Evolutionary conservation across 2,329 filamentous ascomycete genomes (phyloP).

Genomic region (Cytospora mali): DNA sequence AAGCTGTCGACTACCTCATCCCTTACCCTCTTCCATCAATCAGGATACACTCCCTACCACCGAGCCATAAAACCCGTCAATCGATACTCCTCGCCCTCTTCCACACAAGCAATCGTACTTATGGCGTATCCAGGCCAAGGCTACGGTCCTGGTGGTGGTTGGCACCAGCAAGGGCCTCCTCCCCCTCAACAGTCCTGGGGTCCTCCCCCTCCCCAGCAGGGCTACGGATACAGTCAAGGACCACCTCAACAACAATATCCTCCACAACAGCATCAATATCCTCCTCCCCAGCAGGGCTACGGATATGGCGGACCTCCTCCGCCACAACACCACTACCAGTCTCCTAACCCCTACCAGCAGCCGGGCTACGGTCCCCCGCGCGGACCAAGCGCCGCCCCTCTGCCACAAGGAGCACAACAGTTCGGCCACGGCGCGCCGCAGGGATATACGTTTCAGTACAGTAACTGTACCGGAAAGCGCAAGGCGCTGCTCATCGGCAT

Average conservation of each 20-base stretch:
- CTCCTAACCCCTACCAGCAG: slow-evolving; percentile 39
- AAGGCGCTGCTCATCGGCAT: slow-evolving; percentile 79
- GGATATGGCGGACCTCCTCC: slow-evolving; percentile 32
- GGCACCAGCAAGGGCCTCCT: slow-evolving; percentile 29
- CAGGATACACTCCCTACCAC: background rate
- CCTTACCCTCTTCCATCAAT: background rate
- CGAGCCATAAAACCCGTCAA: background rate
- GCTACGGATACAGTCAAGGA: slow-evolving; percentile 10
- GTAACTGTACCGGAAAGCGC: slow-evolving; percentile 70
- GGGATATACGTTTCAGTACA: slow-evolving; percentile 75
- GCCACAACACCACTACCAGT: slow-evolving; percentile 39
- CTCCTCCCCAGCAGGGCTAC: slow-evolving; percentile 16
- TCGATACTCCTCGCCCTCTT: background rate
- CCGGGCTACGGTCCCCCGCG: slow-evolving; percentile 46
- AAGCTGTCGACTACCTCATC: background rate
- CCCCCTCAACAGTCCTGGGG: slow-evolving; percentile 25
- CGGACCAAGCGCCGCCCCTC: slow-evolving; percentile 43
- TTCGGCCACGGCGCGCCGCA: slow-evolving; percentile 70
- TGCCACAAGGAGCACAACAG: slow-evolving; percentile 54
- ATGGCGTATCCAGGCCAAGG: slow-evolving; percentile 33
- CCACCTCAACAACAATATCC: slow-evolving; percentile 12
- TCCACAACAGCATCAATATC: slow-evolving; percentile 17
- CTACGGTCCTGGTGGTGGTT: slow-evolving; percentile 31
- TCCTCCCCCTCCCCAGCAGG: slow-evolving; percentile 9
- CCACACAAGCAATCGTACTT: background rate